Conservation (phyloP, 2,329 filamentous ascomycete species). For the Amylocarpus encephaloides region DNA sequence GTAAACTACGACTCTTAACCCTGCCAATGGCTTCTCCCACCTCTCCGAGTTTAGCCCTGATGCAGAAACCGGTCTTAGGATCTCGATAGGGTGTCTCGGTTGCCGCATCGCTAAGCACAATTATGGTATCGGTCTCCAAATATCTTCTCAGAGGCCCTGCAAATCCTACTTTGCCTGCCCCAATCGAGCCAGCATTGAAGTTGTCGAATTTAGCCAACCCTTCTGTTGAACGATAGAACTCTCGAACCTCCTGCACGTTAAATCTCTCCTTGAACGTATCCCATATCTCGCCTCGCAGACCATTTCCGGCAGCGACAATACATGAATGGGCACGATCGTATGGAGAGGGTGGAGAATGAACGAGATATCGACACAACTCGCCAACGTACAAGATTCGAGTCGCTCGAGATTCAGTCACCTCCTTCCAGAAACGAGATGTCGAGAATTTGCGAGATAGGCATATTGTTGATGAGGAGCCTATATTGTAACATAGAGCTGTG, state of each 20-base stretch:
- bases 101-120: slow-evolving; percentile 35
- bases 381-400: slow-evolving; percentile 42
- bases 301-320: slow-evolving; percentile 41
- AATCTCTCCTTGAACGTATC: slow-evolving; percentile 39
- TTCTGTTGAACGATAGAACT: slow-evolving; percentile 43
- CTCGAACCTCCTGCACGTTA: slow-evolving; percentile 39
- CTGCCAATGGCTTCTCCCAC: slow-evolving; percentile 41
- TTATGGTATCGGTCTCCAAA: slow-evolving; percentile 37
- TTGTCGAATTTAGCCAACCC: slow-evolving; percentile 41
- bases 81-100: slow-evolving; percentile 37
- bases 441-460: slow-evolving; percentile 41
- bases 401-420: slow-evolving; percentile 37
- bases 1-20: slow-evolving; percentile 34
- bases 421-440: slow-evolving; percentile 39
- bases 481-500: slow-evolving; percentile 36
- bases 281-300: slow-evolving; percentile 43
- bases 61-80: slow-evolving; percentile 39
- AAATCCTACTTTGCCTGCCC: slow-evolving; percentile 39
- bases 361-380: slow-evolving; percentile 43
- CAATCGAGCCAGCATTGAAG: slow-evolving; percentile 35
- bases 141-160: slow-evolving; percentile 35
- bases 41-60: slow-evolving; percentile 33
- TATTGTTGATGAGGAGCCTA: slow-evolving; percentile 37
- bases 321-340: slow-evolving; percentile 40
- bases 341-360: slow-evolving; percentile 38